These are phyloP conservation scores for Cyberlindnera japonica DNA, from an alignment of 805 yeast species.

Conservation along the genomic window DNA sequence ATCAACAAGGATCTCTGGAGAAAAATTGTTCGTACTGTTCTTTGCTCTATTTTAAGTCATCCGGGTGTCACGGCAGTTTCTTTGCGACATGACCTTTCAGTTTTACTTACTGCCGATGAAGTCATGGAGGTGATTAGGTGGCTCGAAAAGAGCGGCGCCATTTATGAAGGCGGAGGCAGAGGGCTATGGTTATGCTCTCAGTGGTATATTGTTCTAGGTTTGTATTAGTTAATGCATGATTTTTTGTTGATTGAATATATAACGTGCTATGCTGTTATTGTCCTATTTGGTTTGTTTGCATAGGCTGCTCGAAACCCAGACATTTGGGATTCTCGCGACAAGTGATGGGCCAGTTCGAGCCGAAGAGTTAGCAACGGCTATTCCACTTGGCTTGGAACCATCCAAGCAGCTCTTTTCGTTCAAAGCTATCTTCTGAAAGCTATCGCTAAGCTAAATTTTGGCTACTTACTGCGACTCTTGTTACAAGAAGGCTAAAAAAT, in stretches of 20 bases:
- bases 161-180: slow-evolving; percentile 31
- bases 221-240: slow-evolving; percentile 4
- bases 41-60: slow-evolving; percentile 42
- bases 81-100: slow-evolving; percentile 22
- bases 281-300: not conserved
- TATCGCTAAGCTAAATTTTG: no score
- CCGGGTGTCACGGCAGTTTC: slow-evolving; percentile 47
- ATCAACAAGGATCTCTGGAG: slow-evolving; percentile 62
- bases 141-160: slow-evolving; percentile 41
- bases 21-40: slow-evolving; percentile 44
- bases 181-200: slow-evolving; percentile 42
- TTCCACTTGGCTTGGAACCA: no score
- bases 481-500: no score
- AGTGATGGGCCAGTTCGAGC: no score
- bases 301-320: no score
- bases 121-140: slow-evolving; percentile 38
- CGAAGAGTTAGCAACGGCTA: no score
- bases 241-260: not conserved
- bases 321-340: no score
- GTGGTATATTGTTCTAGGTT: slow-evolving; percentile 45
- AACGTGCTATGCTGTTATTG: not conserved
- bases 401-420: no score
- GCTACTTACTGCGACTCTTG: no score
- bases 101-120: slow-evolving; percentile 30
- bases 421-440: no score